Evolutionary conservation across 208 protist species (phyloP).

Genomic region (Crithidia expoeki): DNA sequence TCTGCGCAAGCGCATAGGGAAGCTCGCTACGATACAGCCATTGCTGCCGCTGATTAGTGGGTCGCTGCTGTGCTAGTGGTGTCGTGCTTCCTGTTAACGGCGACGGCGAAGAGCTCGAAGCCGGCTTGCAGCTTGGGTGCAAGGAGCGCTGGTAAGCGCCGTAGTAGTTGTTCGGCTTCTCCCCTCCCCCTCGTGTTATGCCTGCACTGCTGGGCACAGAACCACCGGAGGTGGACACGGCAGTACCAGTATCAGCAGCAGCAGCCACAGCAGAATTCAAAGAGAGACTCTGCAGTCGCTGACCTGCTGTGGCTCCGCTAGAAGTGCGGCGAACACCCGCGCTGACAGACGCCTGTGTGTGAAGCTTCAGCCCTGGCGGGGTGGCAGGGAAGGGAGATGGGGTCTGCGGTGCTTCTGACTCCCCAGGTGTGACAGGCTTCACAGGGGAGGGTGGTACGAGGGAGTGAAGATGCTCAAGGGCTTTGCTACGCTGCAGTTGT

Average conservation of each 20-base stretch:
- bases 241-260: neutral
- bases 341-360: neutral
- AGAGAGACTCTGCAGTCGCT: neutral
- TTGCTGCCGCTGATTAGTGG: neutral
- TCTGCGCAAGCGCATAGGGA: neutral
- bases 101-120: neutral
- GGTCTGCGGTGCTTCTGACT: neutral
- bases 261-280: neutral
- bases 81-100: neutral
- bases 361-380: neutral
- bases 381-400: constrained; percentile 7
- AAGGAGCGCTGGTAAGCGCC: constrained; percentile 21
- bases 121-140: neutral
- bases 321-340: neutral
- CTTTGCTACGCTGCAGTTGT: neutral
- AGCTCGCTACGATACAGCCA: neutral
- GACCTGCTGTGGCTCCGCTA: neutral
- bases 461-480: too few relatives aligned
- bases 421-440: too few relatives aligned
- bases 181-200: too few relatives aligned
- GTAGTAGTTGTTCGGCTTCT: constrained; percentile 6
- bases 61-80: neutral
- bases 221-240: neutral
- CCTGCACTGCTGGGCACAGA: neutral
- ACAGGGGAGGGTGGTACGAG: neutral